Evolutionary conservation across 495 filamentous ascomycete genomes (phyloP), one percentile per base, ranked within the genome.

Genomic region (Aspergillus bertholletiae): DNA sequence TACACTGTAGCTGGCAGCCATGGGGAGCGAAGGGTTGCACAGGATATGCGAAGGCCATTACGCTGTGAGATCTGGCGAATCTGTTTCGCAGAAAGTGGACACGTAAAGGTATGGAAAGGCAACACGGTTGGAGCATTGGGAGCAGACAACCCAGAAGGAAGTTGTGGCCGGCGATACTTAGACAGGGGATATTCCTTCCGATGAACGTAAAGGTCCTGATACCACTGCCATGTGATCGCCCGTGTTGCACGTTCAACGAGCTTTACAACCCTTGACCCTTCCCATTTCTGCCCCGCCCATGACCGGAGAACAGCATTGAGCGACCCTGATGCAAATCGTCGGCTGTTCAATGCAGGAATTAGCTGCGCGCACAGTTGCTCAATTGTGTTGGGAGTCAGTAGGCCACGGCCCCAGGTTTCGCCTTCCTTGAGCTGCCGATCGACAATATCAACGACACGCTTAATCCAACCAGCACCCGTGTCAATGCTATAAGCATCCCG

Each of bases 81-180:
- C 61, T 97, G 90, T 66, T 92, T 93, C 2, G 94, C 92, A 13
- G 90, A 92, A 51, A 99, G 73, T 0, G 94, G 94, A 59, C 88
- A 96, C 30, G 94, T 97, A 66, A 99, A 99, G 2, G 94, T 97
- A 65, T 99, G 95, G 62, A 99, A 99, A n/a, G 94, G 94, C 2
- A 99, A 76, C 13, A 99, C 92, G 0, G 94, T 99, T 11, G 94
- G 94, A 17, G 94, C 94, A 48, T 88, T 87, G 5, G 95, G 95
- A 7, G 94, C 82, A 17, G 92, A 79, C 26, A 99, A 71, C 28
- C 81, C 77, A 21, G 82, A 64, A 7, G 95, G 94, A 39, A 96
- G 76, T 56, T 84, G 87, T 27, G 90, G 91, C 48, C 94, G 79
- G 46, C 73, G 73, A 66, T 96, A 96, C 53, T 76, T 80, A 8